Percentiles rank a stretch among this genome's conserved stretches.
These are phyloP conservation scores for Ophiostoma piceae DNA, from an alignment of 2,329 filamentous ascomycete genomes.

Conservation along the genomic window DNA sequence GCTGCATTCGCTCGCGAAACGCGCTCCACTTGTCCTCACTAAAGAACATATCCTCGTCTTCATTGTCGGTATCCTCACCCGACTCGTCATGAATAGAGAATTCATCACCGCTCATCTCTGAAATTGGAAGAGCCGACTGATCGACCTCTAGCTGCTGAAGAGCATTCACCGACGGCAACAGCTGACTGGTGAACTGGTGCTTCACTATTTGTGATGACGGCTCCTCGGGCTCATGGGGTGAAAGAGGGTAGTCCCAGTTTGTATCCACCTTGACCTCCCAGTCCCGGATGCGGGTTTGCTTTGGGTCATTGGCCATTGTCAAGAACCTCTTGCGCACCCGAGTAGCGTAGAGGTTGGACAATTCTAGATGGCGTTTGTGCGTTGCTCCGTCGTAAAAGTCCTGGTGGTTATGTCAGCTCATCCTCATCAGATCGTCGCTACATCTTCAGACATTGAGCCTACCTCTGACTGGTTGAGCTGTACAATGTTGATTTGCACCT, in stretches of 20 bases:
- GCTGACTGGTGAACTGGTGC: constrained; percentile 4
- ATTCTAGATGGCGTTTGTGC: background rate
- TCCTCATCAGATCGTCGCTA: no score
- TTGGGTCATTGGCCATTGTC: background rate
- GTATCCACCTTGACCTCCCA: background rate
- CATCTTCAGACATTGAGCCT: background rate
- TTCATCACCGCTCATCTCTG: background rate
- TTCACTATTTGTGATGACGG: constrained; percentile 1
- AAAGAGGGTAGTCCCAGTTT: constrained; percentile 7
- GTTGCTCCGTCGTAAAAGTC: background rate
- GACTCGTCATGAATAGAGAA: background rate
- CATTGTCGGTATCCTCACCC: background rate
- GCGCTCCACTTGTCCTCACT: background rate
- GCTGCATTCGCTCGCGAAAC: background rate
- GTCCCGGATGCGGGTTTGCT: background rate
- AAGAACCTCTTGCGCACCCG: background rate
- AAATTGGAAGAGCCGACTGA: background rate
- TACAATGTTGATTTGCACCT: constrained; percentile 7
- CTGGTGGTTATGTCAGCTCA: background rate
- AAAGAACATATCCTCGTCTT: background rate
- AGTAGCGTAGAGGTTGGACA: background rate
- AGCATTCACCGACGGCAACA: background rate
- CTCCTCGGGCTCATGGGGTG: background rate
- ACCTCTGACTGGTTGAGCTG: constrained; percentile 1
- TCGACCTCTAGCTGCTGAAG: background rate